Conservation (phyloP, 495 filamentous ascomycete genomes). For the Hamigera avellanea region DNA sequence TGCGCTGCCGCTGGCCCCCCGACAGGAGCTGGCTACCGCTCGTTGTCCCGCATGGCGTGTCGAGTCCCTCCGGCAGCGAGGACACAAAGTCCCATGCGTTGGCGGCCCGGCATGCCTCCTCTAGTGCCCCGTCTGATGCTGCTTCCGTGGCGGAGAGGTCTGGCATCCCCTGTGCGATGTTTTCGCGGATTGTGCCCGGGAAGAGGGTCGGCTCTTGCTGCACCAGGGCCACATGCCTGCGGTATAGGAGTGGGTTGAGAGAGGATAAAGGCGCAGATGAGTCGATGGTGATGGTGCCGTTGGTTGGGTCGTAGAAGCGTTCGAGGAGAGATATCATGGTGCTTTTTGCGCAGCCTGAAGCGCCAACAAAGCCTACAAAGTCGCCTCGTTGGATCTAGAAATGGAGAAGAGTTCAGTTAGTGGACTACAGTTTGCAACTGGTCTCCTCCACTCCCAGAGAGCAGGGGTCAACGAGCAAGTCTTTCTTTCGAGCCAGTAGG, state of each 20-base stretch:
- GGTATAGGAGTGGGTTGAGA: conserved; percentile 16
- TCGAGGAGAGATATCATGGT: conserved; percentile 48
- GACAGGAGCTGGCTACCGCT: conserved; percentile 45
- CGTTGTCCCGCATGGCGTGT: conserved; percentile 46
- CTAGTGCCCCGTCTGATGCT: too few relatives aligned
- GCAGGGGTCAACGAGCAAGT: too few relatives aligned
- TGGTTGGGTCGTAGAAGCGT: conserved; percentile 42
- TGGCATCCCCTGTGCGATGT: conserved; percentile 40
- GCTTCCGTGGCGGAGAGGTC: conserved; percentile 31
- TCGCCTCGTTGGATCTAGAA: conserved; percentile 47
- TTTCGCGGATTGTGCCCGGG: conserved; percentile 60
- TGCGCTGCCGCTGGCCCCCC: conserved; percentile 58
- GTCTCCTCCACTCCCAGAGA: too few relatives aligned
- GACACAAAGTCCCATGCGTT: conserved; percentile 52
- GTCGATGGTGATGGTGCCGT: conserved; percentile 41
- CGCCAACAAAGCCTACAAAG: conserved; percentile 51
- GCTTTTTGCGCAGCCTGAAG: conserved; percentile 54
- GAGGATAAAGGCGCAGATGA: too few relatives aligned
- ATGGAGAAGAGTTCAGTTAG: too few relatives aligned
- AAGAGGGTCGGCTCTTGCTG: conserved; percentile 67
- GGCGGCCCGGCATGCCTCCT: conserved; percentile 44
- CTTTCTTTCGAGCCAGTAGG: too few relatives aligned
- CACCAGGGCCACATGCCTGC: conserved; percentile 6
- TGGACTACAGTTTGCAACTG: too few relatives aligned
- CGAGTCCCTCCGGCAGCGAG: conserved; percentile 47